Evolutionary conservation across 805 yeast genomes (phyloP), one percentile per base, ranked within the genome.

Genomic region (Hanseniaspora jakobsenii): DNA sequence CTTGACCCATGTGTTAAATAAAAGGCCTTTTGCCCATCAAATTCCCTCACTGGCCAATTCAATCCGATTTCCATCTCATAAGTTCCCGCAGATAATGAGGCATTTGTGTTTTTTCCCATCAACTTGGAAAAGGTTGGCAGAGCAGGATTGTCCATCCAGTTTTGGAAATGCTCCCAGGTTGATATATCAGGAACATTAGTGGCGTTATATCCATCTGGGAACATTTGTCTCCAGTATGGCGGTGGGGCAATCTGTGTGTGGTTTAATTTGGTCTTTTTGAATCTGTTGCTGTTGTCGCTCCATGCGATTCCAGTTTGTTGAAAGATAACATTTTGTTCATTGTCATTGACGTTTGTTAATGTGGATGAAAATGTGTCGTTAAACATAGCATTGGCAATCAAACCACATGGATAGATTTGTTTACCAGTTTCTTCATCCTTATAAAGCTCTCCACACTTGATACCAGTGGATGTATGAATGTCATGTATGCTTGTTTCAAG

Each of bases 91-190:
- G 62, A 61, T 31, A 75, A 78, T n/a, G 38, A 28, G 4, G 18
- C 18, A 13, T n/a, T 26, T 12, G 26, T 32, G 55, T 80, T 81
- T 57, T 82, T 69, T 44, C 73, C 66, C 9, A 75, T 74, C 59
- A 82, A 60, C 59, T 81, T 81, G 51, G 77, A 72, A 58, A 79
- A 79, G 17, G 67, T 64, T 14, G 87, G 72, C 49, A 82, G 66
- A 0, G 84, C 91, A 6, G 87, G 77, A 2, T 89, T 77, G 55
- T 94, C 75, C 96, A 89, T 89, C 98, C 98, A 89, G 61, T 86
- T 89, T 66, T 86, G 95, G 53, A 89, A 73, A 51, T 78, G 78
- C 57, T 84, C 89, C 85, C 91, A 78, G 29, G 64, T 58, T 2
- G 82, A 70, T 38, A 89, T 58, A 56, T 82, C 79, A 2, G 94